Percentiles rank a stretch among this genome's conserved stretches.
Evolutionary conservation across 495 filamentous ascomycete species (phyloP).

Genomic region (Penicillium longicatenatum): DNA sequence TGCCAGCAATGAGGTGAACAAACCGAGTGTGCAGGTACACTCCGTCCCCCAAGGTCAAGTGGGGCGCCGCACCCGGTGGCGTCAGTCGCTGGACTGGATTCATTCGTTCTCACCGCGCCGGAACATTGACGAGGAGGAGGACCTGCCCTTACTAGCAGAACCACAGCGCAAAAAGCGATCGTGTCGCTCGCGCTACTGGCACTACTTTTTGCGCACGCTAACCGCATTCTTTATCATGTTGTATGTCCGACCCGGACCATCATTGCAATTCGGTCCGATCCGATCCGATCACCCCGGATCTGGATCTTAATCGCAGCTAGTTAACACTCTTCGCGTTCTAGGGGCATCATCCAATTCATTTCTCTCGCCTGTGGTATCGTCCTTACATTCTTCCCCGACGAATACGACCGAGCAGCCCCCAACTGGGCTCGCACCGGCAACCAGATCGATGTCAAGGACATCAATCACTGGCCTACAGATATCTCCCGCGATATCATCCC

Average conservation of each 20-base stretch:
- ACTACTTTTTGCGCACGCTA: conserved; percentile 22
- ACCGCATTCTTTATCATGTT: conserved; percentile 41
- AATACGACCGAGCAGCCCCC: conserved; percentile 50
- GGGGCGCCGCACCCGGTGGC: conserved; percentile 22
- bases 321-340: conserved; percentile 12
- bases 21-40: conserved; percentile 7
- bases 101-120: conserved; percentile 18
- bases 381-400: conserved; percentile 57
- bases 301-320: not conserved
- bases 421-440: conserved; percentile 53
- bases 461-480: conserved; percentile 71
- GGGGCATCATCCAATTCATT: conserved; percentile 51
- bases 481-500: conserved; percentile 71
- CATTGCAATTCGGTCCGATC: not conserved
- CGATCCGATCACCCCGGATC: not conserved
- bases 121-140: conserved; percentile 12
- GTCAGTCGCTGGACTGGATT: conserved; percentile 18
- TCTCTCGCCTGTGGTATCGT: conserved; percentile 53
- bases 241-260: conserved; percentile 30
- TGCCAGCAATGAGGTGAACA: conserved; percentile 8
- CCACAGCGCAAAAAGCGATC: conserved; percentile 7
- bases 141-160: conserved; percentile 26
- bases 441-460: conserved; percentile 40
- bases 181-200: conserved; percentile 15
- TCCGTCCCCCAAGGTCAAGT: conserved; percentile 9